Conservation (phyloP, 2,329 filamentous ascomycete genomes). For the Aspergillus texensis region DNA sequence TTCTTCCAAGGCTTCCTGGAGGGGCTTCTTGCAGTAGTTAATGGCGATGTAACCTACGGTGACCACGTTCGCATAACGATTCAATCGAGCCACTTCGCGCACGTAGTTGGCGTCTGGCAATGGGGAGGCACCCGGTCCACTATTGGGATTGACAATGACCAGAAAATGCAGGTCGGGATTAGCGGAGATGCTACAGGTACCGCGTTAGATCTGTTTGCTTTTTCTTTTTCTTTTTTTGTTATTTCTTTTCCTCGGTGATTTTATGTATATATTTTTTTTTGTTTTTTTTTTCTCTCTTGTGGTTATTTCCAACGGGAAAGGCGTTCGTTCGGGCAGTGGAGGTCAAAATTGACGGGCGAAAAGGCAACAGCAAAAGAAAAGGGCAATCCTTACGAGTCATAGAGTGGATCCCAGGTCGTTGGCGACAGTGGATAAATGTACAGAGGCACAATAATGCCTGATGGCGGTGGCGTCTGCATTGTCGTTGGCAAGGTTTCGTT, state of each 20-base stretch:
- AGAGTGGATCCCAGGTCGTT: slow-evolving; percentile 22
- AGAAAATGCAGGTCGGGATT: slow-evolving; percentile 18
- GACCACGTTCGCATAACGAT: slow-evolving; percentile 21
- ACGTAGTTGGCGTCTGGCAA: slow-evolving; percentile 18
- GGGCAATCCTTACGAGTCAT: slow-evolving; percentile 16
- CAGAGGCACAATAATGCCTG: slow-evolving; percentile 19
- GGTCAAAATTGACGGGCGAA: not conserved
- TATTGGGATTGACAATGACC: slow-evolving; percentile 24
- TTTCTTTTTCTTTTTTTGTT: not conserved
- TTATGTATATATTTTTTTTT: not conserved
- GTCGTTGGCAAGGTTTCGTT: not conserved
- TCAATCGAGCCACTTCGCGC: slow-evolving; percentile 18
- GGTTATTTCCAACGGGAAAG: not conserved
- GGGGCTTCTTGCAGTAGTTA: slow-evolving; percentile 27
- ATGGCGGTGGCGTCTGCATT: not conserved
- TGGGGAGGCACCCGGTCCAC: slow-evolving; percentile 15
- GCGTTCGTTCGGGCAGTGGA: not conserved
- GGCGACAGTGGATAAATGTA: slow-evolving; percentile 21
- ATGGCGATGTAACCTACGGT: slow-evolving; percentile 27
- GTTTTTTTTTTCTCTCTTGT: not conserved
- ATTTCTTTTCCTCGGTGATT: too few relatives aligned
- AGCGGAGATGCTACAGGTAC: slow-evolving; percentile 12
- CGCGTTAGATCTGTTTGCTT: not conserved
- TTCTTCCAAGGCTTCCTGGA: slow-evolving; percentile 15
- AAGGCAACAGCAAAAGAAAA: not conserved